A percentile compares a stretch with the other conserved stretches of the same genome.
Conservation (phyloP, 2,329 filamentous ascomycete genomes). For the Xylariaceae sp. region DNA sequence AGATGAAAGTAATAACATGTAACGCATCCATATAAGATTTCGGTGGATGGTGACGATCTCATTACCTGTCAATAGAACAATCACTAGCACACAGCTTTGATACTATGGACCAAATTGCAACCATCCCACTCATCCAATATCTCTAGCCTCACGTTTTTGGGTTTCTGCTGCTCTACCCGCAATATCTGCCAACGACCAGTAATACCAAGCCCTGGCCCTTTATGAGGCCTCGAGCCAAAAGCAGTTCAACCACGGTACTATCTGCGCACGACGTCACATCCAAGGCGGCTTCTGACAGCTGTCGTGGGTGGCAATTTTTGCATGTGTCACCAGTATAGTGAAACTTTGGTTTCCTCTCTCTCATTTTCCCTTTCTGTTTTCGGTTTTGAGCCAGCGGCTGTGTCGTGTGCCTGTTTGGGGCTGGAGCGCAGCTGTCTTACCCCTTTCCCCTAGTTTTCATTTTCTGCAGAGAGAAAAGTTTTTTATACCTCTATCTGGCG, state of each 20-base stretch:
- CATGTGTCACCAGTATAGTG: slow-evolving; percentile 21
- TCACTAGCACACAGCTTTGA: no score
- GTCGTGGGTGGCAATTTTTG: slow-evolving; percentile 30
- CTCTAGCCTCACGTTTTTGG: neutral
- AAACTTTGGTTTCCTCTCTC: slow-evolving; percentile 5
- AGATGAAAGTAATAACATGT: neutral
- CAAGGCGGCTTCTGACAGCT: slow-evolving; percentile 37
- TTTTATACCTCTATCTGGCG: no score
- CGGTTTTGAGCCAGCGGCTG: neutral
- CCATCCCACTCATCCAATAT: no score
- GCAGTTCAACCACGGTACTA: slow-evolving; percentile 26
- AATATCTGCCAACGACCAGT: neutral
- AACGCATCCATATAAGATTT: neutral
- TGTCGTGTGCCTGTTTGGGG: slow-evolving; percentile 6
- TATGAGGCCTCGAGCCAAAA: slow-evolving; percentile 20
- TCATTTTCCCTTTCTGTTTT: slow-evolving; percentile 3
- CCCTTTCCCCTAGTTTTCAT: slow-evolving; percentile 20
- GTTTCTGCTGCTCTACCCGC: neutral
- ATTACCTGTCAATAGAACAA: neutral
- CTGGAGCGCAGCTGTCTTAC: slow-evolving; percentile 10
- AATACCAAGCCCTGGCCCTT: neutral
- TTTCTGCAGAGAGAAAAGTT: no score
- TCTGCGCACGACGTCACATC: slow-evolving; percentile 29
- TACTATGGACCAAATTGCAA: no score
- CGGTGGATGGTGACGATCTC: neutral